Evolutionary conservation across 2,329 filamentous ascomycete species (phyloP), one percentile per base, ranked within the genome.

Genomic region (Fusarium sterilihyphosum): DNA sequence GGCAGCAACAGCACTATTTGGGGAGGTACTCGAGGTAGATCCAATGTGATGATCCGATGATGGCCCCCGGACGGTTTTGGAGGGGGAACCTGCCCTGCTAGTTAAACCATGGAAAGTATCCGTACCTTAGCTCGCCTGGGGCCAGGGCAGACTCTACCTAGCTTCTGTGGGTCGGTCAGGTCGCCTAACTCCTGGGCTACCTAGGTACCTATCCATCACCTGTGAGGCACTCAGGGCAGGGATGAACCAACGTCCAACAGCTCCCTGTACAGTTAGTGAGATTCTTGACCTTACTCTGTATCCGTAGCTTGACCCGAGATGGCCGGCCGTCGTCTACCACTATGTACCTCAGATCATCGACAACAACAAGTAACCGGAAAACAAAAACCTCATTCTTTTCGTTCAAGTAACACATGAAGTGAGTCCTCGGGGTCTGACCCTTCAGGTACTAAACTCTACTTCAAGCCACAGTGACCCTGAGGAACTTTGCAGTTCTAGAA

Each of bases 1-100:
- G 56, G 58, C 41, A 53, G 61, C 49, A 65, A 60, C 44, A 52
- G 59, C 43, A 64, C 33, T 35, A 33, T 41, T 31, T 31, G 47
- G 44, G 33, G 29, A 65, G 37, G 33, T 46, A 49, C 33, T 41
- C 17, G 33, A 59, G 46, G 47, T 54, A 46, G 49, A 43, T 46
- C 61, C 64, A 65, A 37, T 70, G 70, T 72, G 73, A 77, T 74
- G 77, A 78, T 77, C 66, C 69, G 72, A 75, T 73, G 65, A 66
- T 70, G 60, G 41, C 60, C 67, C 67, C 67, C 37, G 18, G 66
- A 65, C 69, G 58, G 47, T 61, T 56, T 74, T 70, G 68, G 69
- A 66, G 69, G 72, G 70, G 69, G 35, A 73, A 75, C 65, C 47
- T 75, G 49, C 56, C 65, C 44, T 75, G 46, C 56, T 35, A 35